Conservation (phyloP, 2,329 filamentous ascomycete species). For the Ophiostoma montium region DNA sequence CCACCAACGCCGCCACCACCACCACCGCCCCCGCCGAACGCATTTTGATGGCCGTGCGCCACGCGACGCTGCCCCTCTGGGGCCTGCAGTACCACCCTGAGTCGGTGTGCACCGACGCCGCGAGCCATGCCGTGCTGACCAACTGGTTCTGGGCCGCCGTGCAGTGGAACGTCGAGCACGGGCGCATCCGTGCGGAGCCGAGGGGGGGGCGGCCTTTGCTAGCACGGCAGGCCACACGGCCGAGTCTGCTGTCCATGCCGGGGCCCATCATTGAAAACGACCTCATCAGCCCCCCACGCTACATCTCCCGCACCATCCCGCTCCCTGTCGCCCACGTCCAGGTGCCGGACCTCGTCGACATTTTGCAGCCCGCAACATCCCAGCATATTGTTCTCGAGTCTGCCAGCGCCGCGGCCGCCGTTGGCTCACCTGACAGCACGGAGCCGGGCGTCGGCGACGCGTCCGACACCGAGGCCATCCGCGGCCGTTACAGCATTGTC, state of each 20-base stretch:
- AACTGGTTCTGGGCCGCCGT: constrained; percentile 63
- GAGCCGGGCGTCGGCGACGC: background rate
- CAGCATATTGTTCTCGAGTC: constrained; percentile 47
- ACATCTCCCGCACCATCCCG: constrained; percentile 22
- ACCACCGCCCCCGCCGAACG: constrained; percentile 23
- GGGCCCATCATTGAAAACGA: background rate
- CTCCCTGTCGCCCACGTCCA: constrained; percentile 30
- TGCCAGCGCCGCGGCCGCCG: constrained; percentile 33
- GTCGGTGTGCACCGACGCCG: constrained; percentile 65
- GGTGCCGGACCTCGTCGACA: constrained; percentile 40
- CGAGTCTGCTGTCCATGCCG: constrained; percentile 20
- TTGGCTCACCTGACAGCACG: background rate
- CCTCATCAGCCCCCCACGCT: background rate
- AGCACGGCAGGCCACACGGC: constrained; percentile 21
- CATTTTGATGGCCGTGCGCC: constrained; percentile 65
- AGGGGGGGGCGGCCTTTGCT: constrained; percentile 7
- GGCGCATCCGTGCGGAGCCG: constrained; percentile 8
- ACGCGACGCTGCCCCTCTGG: constrained; percentile 60
- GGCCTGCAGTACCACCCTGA: constrained; percentile 87
- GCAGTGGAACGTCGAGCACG: constrained; percentile 38
- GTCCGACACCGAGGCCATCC: constrained; percentile 18
- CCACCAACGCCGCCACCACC: constrained; percentile 15
- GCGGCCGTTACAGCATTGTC: constrained; percentile 60
- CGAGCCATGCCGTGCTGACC: constrained; percentile 46
- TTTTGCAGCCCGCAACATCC: constrained; percentile 20